phyloP scores from a whole-genome alignment of 179 eudicot genomes.

The Beta macrorhiza region DNA sequence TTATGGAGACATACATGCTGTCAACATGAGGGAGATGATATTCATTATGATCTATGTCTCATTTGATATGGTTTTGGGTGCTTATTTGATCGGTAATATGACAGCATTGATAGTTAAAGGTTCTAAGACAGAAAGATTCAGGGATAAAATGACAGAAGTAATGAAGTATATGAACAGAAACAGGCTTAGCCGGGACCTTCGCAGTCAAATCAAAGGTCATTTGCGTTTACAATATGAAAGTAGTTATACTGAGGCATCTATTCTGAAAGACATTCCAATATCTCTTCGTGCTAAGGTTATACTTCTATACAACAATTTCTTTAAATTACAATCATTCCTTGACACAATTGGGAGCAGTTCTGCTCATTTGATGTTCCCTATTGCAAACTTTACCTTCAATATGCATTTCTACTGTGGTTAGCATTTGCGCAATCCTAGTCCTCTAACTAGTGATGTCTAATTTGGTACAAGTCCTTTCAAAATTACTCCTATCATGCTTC shows the following conservation, averaged over 20 bases:
- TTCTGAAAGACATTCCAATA: constrained; percentile 78
- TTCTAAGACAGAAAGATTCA: constrained; percentile 77
- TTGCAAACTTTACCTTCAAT: neutral
- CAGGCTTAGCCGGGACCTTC: constrained; percentile 68
- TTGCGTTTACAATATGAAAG: constrained; percentile 86
- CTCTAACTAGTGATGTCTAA: neutral
- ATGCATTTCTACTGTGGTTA: neutral
- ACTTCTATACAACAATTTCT: neutral
- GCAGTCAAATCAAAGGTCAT: constrained; percentile 86
- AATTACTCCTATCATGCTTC: neutral
- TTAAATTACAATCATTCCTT: neutral
- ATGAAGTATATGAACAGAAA: constrained; percentile 84
- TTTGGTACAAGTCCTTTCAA: neutral
- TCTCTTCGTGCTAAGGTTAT: constrained; percentile 87
- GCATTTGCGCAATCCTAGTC: neutral
- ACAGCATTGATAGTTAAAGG: constrained; percentile 94
- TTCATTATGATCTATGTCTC: constrained; percentile 88
- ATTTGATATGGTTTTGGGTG: constrained; percentile 91
- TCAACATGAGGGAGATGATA: constrained; percentile 89
- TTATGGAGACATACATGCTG: constrained; percentile 96
- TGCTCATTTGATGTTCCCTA: neutral
- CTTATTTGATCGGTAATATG: constrained; percentile 91
- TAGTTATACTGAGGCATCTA: constrained; percentile 77
- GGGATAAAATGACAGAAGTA: constrained; percentile 88
- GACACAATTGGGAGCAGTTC: neutral